Evolutionary conservation across 2,329 filamentous ascomycete genomes (phyloP).

Genomic region (Sporothrix pallida): DNA sequence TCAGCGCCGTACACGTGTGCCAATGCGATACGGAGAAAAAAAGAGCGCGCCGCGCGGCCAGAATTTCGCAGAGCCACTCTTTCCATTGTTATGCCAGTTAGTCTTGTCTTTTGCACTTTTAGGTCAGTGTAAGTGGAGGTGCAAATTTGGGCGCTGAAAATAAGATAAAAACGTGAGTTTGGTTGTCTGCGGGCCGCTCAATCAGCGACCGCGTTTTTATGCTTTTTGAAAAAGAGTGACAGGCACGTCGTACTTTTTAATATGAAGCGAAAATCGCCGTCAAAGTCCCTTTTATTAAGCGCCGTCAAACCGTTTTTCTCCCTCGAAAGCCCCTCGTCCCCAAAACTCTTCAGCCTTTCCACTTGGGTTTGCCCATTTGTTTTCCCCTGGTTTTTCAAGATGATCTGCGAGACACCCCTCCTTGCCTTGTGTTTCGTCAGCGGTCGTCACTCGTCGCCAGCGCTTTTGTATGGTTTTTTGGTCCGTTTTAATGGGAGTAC

Average conservation of each 20-base stretch:
- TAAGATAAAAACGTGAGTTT: not conserved
- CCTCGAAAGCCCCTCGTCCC: not conserved
- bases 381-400: constrained; percentile 1
- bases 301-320: not conserved
- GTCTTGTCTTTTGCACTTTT: not conserved
- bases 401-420: constrained; percentile 13
- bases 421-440: constrained; percentile 10
- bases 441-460: not conserved
- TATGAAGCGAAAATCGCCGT: not conserved
- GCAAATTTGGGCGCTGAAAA: not conserved
- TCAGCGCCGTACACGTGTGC: constrained; percentile 11
- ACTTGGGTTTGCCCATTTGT: no score
- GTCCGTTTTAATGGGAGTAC: not conserved
- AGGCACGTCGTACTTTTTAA: not conserved
- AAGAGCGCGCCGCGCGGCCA: constrained; percentile 16
- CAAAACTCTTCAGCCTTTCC: not conserved
- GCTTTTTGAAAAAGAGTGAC: not conserved
- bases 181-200: constrained; percentile 1
- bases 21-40: not conserved
- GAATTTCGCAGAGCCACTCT: not conserved
- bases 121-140: not conserved
- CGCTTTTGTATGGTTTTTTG: not conserved
- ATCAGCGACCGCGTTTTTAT: not conserved
- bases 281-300: not conserved
- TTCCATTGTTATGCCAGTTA: not conserved